phyloP scores from a whole-genome alignment of 1,284 basidiomycete species.

The Leccinum fuscescens region DNA sequence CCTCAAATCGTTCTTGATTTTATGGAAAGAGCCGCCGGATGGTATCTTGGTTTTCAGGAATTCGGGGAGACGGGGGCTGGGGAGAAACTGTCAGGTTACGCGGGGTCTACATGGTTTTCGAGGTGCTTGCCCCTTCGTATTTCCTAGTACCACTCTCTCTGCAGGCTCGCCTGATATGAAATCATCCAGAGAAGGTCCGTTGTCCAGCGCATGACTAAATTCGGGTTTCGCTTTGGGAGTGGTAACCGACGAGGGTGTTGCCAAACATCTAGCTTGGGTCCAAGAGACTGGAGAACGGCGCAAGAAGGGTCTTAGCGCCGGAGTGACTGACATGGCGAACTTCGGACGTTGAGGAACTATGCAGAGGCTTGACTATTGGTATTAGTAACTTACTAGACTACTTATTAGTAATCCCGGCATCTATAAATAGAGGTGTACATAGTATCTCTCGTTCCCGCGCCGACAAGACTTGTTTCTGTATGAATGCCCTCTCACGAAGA shows the following conservation, averaged over 20 bases:
- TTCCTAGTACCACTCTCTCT: constrained; percentile 76
- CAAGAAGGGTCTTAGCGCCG: constrained; percentile 15
- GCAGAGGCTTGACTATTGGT: too few species aligned
- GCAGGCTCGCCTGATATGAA: constrained; percentile 69
- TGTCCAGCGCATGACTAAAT: constrained; percentile 62
- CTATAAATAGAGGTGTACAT: background rate
- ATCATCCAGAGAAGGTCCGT: constrained; percentile 81
- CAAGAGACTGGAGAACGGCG: constrained; percentile 8
- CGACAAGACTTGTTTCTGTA: constrained; percentile 29
- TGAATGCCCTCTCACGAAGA: constrained; percentile 85
- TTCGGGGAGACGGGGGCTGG: constrained; percentile 84
- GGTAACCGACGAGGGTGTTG: constrained; percentile 45
- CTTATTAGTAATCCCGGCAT: constrained; percentile 19
- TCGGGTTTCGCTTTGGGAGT: constrained; percentile 38
- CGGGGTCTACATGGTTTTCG: background rate
- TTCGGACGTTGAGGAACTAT: background rate
- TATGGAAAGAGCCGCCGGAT: constrained; percentile 83
- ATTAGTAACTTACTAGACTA: background rate
- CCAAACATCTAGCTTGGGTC: constrained; percentile 45
- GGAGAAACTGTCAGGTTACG: background rate
- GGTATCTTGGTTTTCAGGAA: constrained; percentile 95
- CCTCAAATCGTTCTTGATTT: constrained; percentile 93
- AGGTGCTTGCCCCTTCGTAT: constrained; percentile 60
- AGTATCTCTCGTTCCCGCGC: constrained; percentile 8
- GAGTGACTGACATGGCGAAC: constrained; percentile 16